These are phyloP conservation scores for Vitis riparia DNA, from an alignment of 164 flowering plant genomes.

Conservation along the genomic window DNA sequence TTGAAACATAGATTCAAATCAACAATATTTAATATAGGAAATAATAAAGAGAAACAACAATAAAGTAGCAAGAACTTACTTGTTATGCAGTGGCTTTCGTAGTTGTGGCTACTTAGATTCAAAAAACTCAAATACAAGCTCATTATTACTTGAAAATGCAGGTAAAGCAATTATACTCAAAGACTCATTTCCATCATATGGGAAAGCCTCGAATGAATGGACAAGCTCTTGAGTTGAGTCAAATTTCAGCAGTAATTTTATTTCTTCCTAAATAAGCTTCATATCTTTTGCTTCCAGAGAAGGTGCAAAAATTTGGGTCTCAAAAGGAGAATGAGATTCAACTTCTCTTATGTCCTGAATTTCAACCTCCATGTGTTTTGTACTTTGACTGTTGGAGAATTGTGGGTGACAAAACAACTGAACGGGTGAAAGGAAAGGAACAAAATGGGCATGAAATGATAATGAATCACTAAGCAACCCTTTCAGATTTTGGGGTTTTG, in stretches of 20 bases:
- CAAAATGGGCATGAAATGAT: constrained; percentile 17
- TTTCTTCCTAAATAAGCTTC: too few species aligned
- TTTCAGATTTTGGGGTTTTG: not conserved
- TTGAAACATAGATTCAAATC: too few species aligned
- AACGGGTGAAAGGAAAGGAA: constrained; percentile 12
- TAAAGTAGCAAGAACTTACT: too few species aligned
- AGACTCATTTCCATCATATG: constrained; percentile 3
- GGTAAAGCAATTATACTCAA: not conserved
- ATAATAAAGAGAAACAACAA: too few species aligned
- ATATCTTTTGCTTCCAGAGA: too few species aligned
- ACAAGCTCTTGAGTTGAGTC: not conserved
- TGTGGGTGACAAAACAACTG: not conserved
- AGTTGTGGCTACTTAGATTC: too few species aligned
- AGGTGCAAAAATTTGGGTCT: too few species aligned
- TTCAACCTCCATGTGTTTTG: not conserved
- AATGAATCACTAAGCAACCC: constrained; percentile 2
- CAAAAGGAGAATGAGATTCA: too few species aligned
- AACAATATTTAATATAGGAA: too few species aligned
- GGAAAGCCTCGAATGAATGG: not conserved
- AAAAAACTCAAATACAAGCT: too few species aligned
- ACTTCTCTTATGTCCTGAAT: constrained; percentile 1
- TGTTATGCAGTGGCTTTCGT: too few species aligned
- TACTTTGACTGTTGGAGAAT: not conserved
- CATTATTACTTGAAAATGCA: constrained; percentile 5
- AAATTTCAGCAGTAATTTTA: too few species aligned